These are phyloP conservation scores for Rhododendron ferrugineum DNA, from an alignment of 148 eudicot species.

Conservation along the genomic window DNA sequence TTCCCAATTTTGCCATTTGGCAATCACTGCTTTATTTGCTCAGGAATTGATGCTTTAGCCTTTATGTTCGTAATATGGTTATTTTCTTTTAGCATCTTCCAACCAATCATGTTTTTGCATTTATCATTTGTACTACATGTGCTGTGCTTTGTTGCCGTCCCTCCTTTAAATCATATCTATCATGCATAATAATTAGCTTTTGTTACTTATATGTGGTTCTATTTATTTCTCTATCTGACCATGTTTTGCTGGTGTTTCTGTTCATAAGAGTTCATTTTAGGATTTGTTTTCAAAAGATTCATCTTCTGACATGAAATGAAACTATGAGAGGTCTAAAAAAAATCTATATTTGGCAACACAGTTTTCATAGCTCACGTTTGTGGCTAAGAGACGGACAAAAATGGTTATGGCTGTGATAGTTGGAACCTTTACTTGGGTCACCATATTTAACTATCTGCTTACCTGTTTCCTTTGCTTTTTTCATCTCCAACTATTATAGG, in stretches of 20 bases:
- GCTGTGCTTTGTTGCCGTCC: neutral
- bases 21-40: neutral
- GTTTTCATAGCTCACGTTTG: neutral
- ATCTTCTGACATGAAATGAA: neutral
- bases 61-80: neutral
- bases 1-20: neutral
- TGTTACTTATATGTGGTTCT: neutral
- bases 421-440: neutral
- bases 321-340: neutral
- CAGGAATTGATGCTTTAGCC: neutral
- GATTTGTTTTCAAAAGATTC: neutral
- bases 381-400: neutral
- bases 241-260: neutral
- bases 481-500: conserved; percentile 31
- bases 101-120: neutral
- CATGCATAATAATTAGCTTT: neutral
- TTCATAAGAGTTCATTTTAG: neutral
- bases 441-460: neutral
- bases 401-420: neutral
- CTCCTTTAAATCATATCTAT: neutral
- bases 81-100: neutral
- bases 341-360: neutral
- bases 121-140: neutral
- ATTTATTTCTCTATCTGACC: neutral
- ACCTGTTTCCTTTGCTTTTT: neutral